These are phyloP conservation scores for Sclerotinia borealis DNA, from an alignment of 2,329 filamentous ascomycete genomes.

Conservation along the genomic window DNA sequence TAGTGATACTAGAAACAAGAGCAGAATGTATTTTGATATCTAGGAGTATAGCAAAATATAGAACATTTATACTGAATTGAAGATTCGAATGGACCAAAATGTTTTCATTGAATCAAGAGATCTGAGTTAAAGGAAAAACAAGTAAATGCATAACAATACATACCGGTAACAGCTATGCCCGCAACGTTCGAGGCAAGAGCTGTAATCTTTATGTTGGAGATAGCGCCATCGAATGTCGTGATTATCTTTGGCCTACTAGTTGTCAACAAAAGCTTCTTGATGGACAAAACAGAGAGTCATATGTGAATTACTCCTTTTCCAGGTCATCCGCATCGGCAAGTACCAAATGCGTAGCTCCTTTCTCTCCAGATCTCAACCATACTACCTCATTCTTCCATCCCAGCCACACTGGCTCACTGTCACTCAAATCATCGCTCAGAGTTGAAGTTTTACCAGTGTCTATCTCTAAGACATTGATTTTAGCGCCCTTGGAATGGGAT, in stretches of 20 bases:
- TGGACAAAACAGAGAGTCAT: background rate
- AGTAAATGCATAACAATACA: background rate
- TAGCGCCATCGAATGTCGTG: conserved; percentile 42
- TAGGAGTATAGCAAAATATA: background rate
- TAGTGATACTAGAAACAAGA: background rate
- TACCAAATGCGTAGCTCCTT: conserved; percentile 34
- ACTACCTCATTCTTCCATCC: conserved; percentile 28
- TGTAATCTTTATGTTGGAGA: conserved; percentile 56
- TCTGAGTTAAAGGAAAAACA: background rate
- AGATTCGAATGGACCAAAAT: background rate
- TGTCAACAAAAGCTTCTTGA: conserved; percentile 4
- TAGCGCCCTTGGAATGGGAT: conserved; percentile 59
- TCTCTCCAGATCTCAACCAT: conserved; percentile 47
- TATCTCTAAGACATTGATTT: conserved; percentile 67
- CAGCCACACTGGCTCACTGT: conserved; percentile 72
- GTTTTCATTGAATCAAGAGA: background rate
- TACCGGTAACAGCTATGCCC: conserved; percentile 48
- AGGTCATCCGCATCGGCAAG: conserved; percentile 26
- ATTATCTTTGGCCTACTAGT: conserved; percentile 40
- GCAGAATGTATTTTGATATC: no score
- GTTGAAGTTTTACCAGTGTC: conserved; percentile 57
- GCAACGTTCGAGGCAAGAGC: conserved; percentile 44
- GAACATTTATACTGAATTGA: no score
- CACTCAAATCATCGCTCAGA: conserved; percentile 58
- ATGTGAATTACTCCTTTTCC: conserved; percentile 26